These are phyloP conservation scores for Biscogniauxia sp. DNA, from an alignment of 2,329 filamentous ascomycete genomes.

Conservation along the genomic window DNA sequence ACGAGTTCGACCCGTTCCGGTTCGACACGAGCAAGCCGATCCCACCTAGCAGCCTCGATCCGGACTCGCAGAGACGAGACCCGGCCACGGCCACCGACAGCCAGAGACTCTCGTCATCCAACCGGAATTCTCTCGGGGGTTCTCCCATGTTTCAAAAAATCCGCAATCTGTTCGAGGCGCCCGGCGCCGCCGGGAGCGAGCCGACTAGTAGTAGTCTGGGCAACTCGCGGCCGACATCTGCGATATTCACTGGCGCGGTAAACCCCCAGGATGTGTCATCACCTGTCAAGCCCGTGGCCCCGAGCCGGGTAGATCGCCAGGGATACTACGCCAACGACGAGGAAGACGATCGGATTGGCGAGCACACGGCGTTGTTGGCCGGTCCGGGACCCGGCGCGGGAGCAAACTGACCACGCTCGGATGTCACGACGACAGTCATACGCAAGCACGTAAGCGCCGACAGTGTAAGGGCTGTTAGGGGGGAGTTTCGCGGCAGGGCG, in stretches of 20 bases:
- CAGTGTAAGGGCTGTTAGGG: too few relatives aligned
- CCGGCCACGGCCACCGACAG: neutral
- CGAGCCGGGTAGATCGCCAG: neutral
- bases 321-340: constrained; percentile 4
- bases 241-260: neutral
- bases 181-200: constrained; percentile 2
- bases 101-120: neutral
- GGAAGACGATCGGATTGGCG: constrained; percentile 17
- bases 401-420: constrained; percentile 41
- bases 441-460: constrained; percentile 1
- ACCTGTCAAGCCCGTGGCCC: neutral
- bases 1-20: constrained; percentile 28
- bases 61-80: constrained; percentile 4
- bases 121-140: constrained; percentile 13
- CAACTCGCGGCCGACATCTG: neutral
- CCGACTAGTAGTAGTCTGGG: constrained; percentile 16
- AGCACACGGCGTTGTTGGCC: constrained; percentile 32
- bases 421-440: constrained; percentile 17
- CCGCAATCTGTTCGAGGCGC: constrained; percentile 40
- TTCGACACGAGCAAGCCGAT: constrained; percentile 16
- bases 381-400: constrained; percentile 11
- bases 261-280: neutral
- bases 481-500: neutral
- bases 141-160: constrained; percentile 39
- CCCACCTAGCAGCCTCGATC: neutral